phyloP scores from a whole-genome alignment of 2,329 filamentous ascomycete species.

The Ophiosphaerella korrae region DNA sequence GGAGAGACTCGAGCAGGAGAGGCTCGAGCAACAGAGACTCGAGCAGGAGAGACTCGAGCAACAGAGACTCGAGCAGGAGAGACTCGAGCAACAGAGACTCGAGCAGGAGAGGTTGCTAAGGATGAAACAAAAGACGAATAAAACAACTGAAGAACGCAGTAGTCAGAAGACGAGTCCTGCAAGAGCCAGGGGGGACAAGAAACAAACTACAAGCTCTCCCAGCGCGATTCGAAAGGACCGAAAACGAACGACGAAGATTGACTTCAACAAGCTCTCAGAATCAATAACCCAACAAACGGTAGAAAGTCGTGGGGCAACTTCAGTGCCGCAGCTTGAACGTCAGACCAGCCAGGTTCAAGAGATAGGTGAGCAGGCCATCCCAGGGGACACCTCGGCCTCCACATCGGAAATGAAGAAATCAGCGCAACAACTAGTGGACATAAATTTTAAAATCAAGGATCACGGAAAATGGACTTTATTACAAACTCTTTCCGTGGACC shows the following conservation, averaged over 20 bases:
- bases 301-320: not conserved
- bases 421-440: not conserved
- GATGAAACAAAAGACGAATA: conserved; percentile 1
- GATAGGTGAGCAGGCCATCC: not conserved
- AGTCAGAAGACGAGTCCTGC: not conserved
- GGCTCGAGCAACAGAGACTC: too few species aligned
- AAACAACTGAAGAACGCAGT: not conserved
- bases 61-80: too few species aligned
- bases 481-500: not conserved
- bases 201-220: not conserved
- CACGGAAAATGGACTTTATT: not conserved
- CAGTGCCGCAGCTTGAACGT: not conserved
- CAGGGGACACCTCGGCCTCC: not conserved
- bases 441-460: not conserved
- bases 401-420: not conserved
- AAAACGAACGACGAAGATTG: conserved; percentile 5
- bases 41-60: too few species aligned
- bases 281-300: not conserved
- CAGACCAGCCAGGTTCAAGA: not conserved
- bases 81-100: too few species aligned
- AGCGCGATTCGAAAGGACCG: conserved; percentile 4
- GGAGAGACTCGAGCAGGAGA: too few species aligned
- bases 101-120: conserved; percentile 6
- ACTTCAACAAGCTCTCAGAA: conserved; percentile 1
- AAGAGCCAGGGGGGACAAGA: conserved; percentile 1